Base-by-base conservation (phyloP, 192 early-diverging fungal species). In the Thamnidium elegans region DNA sequence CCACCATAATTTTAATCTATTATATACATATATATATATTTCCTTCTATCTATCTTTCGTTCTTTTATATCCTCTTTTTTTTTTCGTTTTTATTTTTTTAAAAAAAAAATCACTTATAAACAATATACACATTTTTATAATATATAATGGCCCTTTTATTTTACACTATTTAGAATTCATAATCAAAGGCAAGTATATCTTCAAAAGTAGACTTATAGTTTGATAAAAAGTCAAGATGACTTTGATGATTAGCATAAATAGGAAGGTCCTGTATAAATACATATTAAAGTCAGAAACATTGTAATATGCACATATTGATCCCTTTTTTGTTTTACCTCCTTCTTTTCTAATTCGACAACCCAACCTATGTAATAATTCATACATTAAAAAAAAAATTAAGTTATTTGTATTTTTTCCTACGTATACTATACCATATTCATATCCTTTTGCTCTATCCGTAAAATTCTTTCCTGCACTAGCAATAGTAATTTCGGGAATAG, bases 181-280 rank as follows among this genome's bases (percentile, higher is more conserved):
- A 72, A 55, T 72, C 71, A 43, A 72, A 51, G 19, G 71, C 65
- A 52, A 72, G 47, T 8, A 72, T 19, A 32, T 72, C 71, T 6
- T 48, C 65, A 17, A 58, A 56, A 31, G 55, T 36, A 21, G 65
- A 44, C 19, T 55, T 67, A 43, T 67, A 67, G 0, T 63, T 43
- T 7, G 46, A 52, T 15, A 67, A 52, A 32, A 63, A 72, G 7
- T 62, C 60, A 26, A 58, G 36, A 58, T 72, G 71, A 44, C 43
- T 53, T 23, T 51, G 53, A 15, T 67, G 65, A 8, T 51, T 34
- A 13, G 71, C 60, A 52, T 70, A 70, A 30, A 46, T 9, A 34
- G 55, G 52, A 19, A 70, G 42, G 17, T 70, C 62, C 68, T 70
- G 53, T 46, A 26, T 0, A 21, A 50, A 15, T 20, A 4, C 8